phyloP scores from a whole-genome alignment of 1,284 basidiomycete genomes.

The Chondrostereum purpureum region DNA sequence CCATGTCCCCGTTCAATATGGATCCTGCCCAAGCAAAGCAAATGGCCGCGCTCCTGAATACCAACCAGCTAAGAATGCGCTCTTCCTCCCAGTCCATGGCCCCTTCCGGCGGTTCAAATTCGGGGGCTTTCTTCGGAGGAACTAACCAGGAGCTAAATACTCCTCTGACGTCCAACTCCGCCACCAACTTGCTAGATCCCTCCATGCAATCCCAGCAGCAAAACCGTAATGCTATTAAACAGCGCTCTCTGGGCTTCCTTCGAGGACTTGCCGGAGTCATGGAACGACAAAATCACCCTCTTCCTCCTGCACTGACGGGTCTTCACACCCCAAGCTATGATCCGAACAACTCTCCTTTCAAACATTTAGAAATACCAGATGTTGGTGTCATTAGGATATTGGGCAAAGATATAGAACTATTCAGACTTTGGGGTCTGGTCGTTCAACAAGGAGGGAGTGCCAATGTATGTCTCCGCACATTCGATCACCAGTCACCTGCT shows the following conservation, averaged over 20 bases:
- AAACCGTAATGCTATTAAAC: slow-evolving; percentile 32
- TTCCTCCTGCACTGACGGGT: slow-evolving; percentile 63
- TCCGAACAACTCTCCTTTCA: slow-evolving; percentile 53
- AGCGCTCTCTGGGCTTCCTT: slow-evolving; percentile 54
- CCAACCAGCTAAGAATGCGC: slow-evolving; percentile 51
- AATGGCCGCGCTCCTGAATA: slow-evolving; percentile 66
- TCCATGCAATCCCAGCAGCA: slow-evolving; percentile 29
- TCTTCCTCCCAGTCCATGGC: slow-evolving; percentile 40
- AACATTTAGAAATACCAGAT: slow-evolving; percentile 53
- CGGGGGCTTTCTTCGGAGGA: slow-evolving; percentile 61
- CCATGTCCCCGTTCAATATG: slow-evolving; percentile 29
- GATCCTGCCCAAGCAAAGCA: slow-evolving; percentile 61
- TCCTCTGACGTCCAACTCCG: slow-evolving; percentile 32
- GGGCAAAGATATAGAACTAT: slow-evolving; percentile 74
- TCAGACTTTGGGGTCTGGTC: slow-evolving; percentile 60
- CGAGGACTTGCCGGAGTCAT: slow-evolving; percentile 50
- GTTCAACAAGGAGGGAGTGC: slow-evolving; percentile 48
- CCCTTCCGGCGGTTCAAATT: slow-evolving; percentile 50
- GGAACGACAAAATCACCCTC: slow-evolving; percentile 44
- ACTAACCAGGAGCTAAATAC: slow-evolving; percentile 38
- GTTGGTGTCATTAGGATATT: slow-evolving; percentile 59
- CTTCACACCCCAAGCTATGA: slow-evolving; percentile 52
- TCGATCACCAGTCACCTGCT: no score
- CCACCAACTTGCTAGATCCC: slow-evolving; percentile 37
- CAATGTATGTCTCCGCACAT: slow-evolving; percentile 36